Evolutionary conservation across 768 basidiomycete species (phyloP).

Genomic region (Phaeotremella skinneri): DNA sequence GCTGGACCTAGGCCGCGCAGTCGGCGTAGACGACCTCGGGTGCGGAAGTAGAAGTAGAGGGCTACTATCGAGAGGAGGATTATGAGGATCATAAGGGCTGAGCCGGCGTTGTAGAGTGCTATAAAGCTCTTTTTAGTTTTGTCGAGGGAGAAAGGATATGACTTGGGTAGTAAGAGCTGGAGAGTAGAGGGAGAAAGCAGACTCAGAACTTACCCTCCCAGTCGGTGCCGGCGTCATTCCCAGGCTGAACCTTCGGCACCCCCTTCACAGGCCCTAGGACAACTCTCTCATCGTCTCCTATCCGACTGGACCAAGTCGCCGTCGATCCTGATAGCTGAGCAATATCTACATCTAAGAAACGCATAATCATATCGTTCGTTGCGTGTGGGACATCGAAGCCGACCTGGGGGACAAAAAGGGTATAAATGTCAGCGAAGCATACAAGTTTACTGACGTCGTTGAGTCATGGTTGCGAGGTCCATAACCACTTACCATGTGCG

Average conservation of each 20-base stretch:
- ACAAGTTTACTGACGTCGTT: background rate
- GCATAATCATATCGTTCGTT: slow-evolving; percentile 96
- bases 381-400: slow-evolving; percentile 73
- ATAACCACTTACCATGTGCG: slow-evolving; percentile 85
- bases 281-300: slow-evolving; percentile 73
- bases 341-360: slow-evolving; percentile 93
- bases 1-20: slow-evolving; percentile 2
- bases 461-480: background rate
- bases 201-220: slow-evolving; percentile 70
- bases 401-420: slow-evolving; percentile 23
- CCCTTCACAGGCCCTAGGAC: slow-evolving; percentile 64
- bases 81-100: slow-evolving; percentile 76
- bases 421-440: background rate
- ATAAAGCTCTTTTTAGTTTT: background rate
- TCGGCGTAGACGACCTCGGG: slow-evolving; percentile 52
- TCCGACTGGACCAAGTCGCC: slow-evolving; percentile 72
- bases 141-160: background rate
- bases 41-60: slow-evolving; percentile 75
- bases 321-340: slow-evolving; percentile 74
- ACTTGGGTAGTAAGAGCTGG: background rate
- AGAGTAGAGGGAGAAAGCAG: too few relatives aligned
- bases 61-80: slow-evolving; percentile 68
- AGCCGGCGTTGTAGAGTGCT: slow-evolving; percentile 96
- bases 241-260: slow-evolving; percentile 7
- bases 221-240: slow-evolving; percentile 62